A percentile compares a stretch with the other conserved stretches of the same genome.
Conservation (phyloP, 106 monocot species). For the Dendrobium huoshanense region DNA sequence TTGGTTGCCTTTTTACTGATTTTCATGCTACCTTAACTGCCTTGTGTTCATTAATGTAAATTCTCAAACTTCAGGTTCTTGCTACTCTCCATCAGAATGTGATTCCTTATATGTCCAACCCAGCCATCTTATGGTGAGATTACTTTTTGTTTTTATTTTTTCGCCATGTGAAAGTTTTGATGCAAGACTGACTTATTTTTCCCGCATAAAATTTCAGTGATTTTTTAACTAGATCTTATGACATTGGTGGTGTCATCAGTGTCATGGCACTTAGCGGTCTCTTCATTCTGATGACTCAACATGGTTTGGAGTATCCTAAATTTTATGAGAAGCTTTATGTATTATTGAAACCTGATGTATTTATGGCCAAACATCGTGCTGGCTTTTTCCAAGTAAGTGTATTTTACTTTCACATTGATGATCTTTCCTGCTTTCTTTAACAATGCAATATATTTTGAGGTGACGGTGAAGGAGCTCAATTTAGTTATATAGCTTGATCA, state of each 20-base stretch:
- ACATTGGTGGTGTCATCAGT: constrained; percentile 94
- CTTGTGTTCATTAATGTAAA: neutral
- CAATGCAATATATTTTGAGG: neutral
- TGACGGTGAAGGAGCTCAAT: neutral
- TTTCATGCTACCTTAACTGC: constrained; percentile 5
- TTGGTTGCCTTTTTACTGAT: neutral
- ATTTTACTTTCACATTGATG: neutral
- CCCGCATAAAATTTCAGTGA: constrained; percentile 53
- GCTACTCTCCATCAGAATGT: constrained; percentile 65
- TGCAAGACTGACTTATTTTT: constrained; percentile 12
- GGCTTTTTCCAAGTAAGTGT: constrained; percentile 77
- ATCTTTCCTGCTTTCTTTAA: neutral
- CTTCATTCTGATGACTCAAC: constrained; percentile 87
- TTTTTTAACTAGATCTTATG: constrained; percentile 91
- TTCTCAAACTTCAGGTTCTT: constrained; percentile 63
- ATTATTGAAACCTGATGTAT: constrained; percentile 71
- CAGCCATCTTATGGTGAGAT: constrained; percentile 74
- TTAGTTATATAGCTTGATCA: constrained; percentile 1
- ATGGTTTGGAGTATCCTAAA: constrained; percentile 86
- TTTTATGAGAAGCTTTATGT: constrained; percentile 93
- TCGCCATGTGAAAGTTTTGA: neutral
- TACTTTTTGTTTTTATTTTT: neutral
- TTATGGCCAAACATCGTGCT: constrained; percentile 83
- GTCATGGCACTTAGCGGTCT: constrained; percentile 91
- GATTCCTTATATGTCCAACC: constrained; percentile 79